These are phyloP conservation scores for Zoysia japonica DNA, from an alignment of 176 grass and related monocot genomes.

Conservation along the genomic window DNA sequence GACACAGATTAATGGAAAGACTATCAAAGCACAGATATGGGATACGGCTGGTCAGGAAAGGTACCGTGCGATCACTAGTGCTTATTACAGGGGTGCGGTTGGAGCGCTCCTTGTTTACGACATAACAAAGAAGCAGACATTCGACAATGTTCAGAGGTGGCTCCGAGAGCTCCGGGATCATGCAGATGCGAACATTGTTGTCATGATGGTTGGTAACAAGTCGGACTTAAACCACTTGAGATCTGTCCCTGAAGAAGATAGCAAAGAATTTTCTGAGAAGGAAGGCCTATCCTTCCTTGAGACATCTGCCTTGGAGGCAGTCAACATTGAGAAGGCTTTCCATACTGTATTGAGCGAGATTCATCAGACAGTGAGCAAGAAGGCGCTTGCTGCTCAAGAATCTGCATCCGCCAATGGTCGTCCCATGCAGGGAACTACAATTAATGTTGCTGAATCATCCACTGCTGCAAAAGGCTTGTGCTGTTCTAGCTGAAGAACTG, in stretches of 20 bases:
- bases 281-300: constrained; percentile 63
- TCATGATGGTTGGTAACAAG: constrained; percentile 67
- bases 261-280: constrained; percentile 48
- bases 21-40: constrained; percentile 73
- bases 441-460: constrained; percentile 51
- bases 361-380: constrained; percentile 67
- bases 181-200: constrained; percentile 64
- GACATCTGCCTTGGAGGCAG: constrained; percentile 62
- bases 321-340: constrained; percentile 67
- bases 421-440: constrained; percentile 51
- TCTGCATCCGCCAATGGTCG: constrained; percentile 37
- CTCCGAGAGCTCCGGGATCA: constrained; percentile 62
- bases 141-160: constrained; percentile 68
- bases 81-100: constrained; percentile 63
- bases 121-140: constrained; percentile 68
- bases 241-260: constrained; percentile 59
- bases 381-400: constrained; percentile 58
- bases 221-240: constrained; percentile 56
- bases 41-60: constrained; percentile 74
- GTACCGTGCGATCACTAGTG: constrained; percentile 73
- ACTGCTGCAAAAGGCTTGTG: constrained; percentile 36
- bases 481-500: constrained; percentile 48
- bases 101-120: constrained; percentile 62
- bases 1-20: constrained; percentile 59
- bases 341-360: constrained; percentile 60